Evolutionary conservation across 2,329 filamentous ascomycete genomes (phyloP).

Genomic region (Apiospora hydei): DNA sequence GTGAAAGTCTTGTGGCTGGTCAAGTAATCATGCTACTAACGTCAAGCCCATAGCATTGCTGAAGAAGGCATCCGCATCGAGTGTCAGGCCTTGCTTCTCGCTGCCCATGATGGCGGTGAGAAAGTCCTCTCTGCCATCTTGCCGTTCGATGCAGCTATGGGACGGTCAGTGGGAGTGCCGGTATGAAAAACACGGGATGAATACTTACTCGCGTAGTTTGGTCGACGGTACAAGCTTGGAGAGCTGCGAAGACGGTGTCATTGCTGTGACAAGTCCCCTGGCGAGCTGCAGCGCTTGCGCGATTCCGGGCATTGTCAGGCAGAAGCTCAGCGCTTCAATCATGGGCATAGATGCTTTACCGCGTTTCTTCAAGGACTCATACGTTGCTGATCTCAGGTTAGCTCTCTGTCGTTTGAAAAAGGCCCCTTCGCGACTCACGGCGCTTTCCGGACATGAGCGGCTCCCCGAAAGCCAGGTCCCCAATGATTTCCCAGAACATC

Average conservation of each 20-base stretch:
- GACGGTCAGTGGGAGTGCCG: not conserved
- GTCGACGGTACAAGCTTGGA: constrained; percentile 2
- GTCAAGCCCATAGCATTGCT: constrained; percentile 1
- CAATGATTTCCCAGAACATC: constrained; percentile 10
- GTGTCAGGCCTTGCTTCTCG: constrained; percentile 4
- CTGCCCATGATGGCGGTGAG: constrained; percentile 6
- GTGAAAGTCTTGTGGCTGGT: not conserved
- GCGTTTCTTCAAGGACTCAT: not conserved
- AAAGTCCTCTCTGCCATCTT: constrained; percentile 10
- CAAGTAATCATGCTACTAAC: not conserved
- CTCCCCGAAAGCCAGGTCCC: not conserved
- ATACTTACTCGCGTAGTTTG: not conserved
- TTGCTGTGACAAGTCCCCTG: not conserved
- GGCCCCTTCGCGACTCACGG: not conserved
- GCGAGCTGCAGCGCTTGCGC: not conserved
- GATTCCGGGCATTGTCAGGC: not conserved
- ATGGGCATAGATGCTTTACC: constrained; percentile 9
- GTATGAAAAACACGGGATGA: not conserved
- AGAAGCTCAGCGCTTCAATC: not conserved
- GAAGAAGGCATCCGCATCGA: constrained; percentile 1
- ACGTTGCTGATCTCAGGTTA: not conserved
- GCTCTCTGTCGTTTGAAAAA: not conserved
- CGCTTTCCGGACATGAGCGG: not conserved
- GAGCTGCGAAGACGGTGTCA: not conserved
- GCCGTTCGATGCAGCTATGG: not conserved